These are phyloP conservation scores for Penicillium corylophilum DNA, from an alignment of 2,329 filamentous ascomycete species.

Conservation along the genomic window DNA sequence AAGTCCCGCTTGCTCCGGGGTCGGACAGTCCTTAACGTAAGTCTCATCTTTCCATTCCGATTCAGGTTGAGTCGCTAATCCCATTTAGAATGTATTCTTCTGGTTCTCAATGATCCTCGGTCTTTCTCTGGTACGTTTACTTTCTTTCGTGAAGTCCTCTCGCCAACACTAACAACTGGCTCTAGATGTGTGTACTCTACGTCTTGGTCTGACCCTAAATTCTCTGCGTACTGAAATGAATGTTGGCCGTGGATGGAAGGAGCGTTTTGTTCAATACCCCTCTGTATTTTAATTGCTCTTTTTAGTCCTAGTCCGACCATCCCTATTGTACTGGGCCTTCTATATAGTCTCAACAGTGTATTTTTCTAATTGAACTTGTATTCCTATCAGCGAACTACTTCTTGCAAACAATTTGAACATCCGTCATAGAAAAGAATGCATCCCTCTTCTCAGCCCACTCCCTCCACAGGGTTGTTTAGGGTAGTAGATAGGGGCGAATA, in stretches of 20 bases:
- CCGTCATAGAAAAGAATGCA: background rate
- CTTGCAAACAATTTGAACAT: background rate
- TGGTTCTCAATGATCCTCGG: conserved; percentile 92
- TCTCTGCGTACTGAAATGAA: background rate
- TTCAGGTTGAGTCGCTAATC: background rate
- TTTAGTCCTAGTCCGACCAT: background rate
- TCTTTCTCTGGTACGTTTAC: conserved; percentile 66
- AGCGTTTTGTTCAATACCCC: background rate
- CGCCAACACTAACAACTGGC: background rate
- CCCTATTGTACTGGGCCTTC: background rate
- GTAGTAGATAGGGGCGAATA: no score
- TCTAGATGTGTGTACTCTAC: conserved; percentile 60
- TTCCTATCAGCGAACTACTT: background rate
- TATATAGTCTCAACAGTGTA: background rate
- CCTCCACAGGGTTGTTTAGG: no score
- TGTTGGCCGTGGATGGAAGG: background rate
- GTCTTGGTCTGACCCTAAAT: conserved; percentile 44
- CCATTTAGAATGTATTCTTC: conserved; percentile 70
- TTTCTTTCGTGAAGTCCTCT: background rate
- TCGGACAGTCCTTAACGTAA: conserved; percentile 70
- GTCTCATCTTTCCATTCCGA: conserved; percentile 6
- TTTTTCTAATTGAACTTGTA: background rate
- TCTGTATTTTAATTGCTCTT: background rate
- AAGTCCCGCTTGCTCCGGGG: conserved; percentile 73
- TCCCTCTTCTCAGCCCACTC: background rate